Evolutionary conservation across 176 grass and related monocot genomes (phyloP).

Genomic region (Raddia guianensis): DNA sequence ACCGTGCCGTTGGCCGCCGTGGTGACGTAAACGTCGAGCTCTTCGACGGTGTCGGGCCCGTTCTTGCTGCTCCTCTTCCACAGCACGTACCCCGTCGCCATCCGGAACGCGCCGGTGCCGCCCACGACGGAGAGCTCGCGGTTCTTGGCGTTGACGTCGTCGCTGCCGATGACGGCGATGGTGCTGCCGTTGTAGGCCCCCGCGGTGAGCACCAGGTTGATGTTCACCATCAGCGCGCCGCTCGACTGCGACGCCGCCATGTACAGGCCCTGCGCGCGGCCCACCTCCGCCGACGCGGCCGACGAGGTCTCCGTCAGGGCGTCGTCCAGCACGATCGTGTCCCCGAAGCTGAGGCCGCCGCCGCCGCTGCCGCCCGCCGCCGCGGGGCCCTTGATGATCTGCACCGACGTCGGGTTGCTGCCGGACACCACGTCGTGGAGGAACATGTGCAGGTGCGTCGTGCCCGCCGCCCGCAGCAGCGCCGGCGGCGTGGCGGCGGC

Average conservation of each 20-base stretch:
- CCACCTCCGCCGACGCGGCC: background rate
- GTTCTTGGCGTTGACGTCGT: slow-evolving; percentile 21
- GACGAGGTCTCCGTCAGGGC: slow-evolving; percentile 40
- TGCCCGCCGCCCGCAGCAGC: slow-evolving; percentile 16
- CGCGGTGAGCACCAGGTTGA: slow-evolving; percentile 46
- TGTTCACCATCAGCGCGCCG: slow-evolving; percentile 10
- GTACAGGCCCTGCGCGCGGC: slow-evolving; percentile 51
- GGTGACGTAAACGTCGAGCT: slow-evolving; percentile 42
- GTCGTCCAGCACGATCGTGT: slow-evolving; percentile 41
- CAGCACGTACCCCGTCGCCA: slow-evolving; percentile 51
- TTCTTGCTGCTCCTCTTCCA: slow-evolving; percentile 32
- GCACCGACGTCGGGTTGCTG: slow-evolving; percentile 43
- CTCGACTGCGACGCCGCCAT: slow-evolving; percentile 29
- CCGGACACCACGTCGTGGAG: slow-evolving; percentile 47
- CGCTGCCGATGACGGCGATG: slow-evolving; percentile 40
- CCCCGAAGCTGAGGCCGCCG: slow-evolving; percentile 30
- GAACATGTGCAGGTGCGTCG: slow-evolving; percentile 55
- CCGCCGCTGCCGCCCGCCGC: background rate
- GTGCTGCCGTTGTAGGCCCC: slow-evolving; percentile 54
- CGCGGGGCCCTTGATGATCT: slow-evolving; percentile 8
- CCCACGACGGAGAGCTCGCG: slow-evolving; percentile 58
- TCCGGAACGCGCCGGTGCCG: slow-evolving; percentile 53
- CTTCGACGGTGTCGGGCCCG: background rate
- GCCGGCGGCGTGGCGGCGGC: background rate
- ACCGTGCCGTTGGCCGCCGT: background rate